Conservation (phyloP, 2,329 filamentous ascomycete genomes). For the Talaromyces atroroseus region DNA sequence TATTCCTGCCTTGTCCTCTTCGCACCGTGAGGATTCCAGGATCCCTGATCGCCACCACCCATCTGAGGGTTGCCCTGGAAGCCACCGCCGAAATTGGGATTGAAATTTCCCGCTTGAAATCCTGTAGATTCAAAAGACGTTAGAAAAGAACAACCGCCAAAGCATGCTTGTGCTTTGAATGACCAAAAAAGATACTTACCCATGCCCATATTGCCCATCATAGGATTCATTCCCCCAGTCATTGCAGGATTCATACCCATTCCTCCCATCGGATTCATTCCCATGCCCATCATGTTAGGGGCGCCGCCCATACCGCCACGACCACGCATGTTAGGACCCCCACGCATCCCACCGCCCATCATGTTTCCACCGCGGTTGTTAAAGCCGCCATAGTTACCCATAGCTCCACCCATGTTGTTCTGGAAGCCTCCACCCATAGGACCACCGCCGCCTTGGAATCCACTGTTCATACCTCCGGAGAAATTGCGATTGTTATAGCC, state of each 20-base stretch:
- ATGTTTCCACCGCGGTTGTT: constrained; percentile 52
- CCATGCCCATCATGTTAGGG: constrained; percentile 49
- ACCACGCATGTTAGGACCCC: constrained; percentile 54
- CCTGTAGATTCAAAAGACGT: constrained; percentile 28
- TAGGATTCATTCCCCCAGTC: constrained; percentile 55
- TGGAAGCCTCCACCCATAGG: constrained; percentile 49
- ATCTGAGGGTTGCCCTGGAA: constrained; percentile 58
- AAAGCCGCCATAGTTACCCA: constrained; percentile 45
- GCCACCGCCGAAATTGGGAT: constrained; percentile 44
- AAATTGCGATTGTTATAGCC: constrained; percentile 50
- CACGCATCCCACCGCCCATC: constrained; percentile 46
- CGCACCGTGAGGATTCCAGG: constrained; percentile 75
- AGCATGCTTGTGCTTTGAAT: not conserved
- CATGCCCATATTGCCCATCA: constrained; percentile 49
- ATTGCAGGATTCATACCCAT: constrained; percentile 50
- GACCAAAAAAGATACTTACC: constrained; percentile 34
- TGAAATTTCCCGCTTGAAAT: constrained; percentile 69
- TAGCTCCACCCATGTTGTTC: constrained; percentile 47
- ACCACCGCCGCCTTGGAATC: constrained; percentile 34
- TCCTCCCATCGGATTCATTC: constrained; percentile 47
- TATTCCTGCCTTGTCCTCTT: constrained; percentile 73
- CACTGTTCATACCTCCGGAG: constrained; percentile 35
- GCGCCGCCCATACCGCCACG: constrained; percentile 43
- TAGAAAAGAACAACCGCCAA: constrained; percentile 16
- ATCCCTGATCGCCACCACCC: constrained; percentile 47